Evolutionary conservation across 2,329 filamentous ascomycete genomes (phyloP), one percentile per base, ranked within the genome.

Genomic region (Epichloe gansuensis): DNA sequence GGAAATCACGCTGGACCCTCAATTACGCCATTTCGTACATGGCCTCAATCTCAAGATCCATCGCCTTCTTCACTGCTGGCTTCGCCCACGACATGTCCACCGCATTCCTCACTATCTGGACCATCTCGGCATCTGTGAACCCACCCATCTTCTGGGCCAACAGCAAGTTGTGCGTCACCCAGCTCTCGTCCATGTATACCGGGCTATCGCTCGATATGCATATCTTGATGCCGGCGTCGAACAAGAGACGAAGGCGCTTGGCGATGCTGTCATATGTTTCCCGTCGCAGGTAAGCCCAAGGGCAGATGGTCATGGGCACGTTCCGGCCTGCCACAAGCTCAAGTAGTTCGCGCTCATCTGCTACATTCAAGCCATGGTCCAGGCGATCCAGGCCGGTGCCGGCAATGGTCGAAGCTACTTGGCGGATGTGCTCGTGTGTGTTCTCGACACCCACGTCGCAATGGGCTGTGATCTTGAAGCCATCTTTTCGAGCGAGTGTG

Each of bases 201-300:
- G 83, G 83, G 61, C 86, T 82, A 61, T 87, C 83, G 58, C 80
- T 83, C 64, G 87, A 87, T 64, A 88, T 80, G 52, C 78, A 83
- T 63, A 87, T 86, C 56, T 69, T 74, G 46, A 88, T 78, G 0
- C 81, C 81, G 5, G 68, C 69, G 43, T 84, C 75, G 34, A 88
- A 64, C 57, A 86, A 81, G 51, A 68, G 69, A 25, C 80, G 54
- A 35, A 60, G 46, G 48, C 59, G 57, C 3, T 66, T 71, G 56
- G 88, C 75, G 0, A 85, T 82, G 4, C 72, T 71, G 5, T 65
- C 60, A 6, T 52, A 63, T 25, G 55, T 51, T 12, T 50, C 57
- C 1, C 54, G 54, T 25, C 53, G 50, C 35, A 60, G 56, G 17
- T 61, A 61, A 4, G 55, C 57, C 25, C 55, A 61, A 1, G 86